Conservation (phyloP, 2,329 filamentous ascomycete genomes). For the Diaporthe destruens region DNA sequence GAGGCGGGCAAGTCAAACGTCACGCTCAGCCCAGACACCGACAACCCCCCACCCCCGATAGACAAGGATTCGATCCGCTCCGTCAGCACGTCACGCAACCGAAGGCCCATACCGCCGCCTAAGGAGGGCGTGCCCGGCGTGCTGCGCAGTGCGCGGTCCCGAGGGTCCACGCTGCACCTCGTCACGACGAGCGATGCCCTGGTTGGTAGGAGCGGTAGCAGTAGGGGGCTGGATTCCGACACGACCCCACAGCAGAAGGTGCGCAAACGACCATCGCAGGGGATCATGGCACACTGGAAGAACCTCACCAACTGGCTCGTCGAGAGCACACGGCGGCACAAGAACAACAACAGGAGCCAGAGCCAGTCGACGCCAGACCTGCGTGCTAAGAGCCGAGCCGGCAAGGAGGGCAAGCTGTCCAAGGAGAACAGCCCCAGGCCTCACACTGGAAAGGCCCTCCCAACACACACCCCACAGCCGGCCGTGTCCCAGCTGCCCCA, state of each 20-base stretch:
- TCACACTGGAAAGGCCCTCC: conserved; percentile 70
- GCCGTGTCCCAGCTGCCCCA: conserved; percentile 62
- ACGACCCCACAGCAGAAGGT: conserved; percentile 58
- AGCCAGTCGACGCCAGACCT: conserved; percentile 73
- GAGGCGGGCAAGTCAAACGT: conserved; percentile 66
- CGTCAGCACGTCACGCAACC: conserved; percentile 80
- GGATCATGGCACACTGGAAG: conserved; percentile 72
- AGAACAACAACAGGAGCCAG: conserved; percentile 61
- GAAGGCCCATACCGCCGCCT: conserved; percentile 83
- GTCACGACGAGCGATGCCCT: conserved; percentile 75
- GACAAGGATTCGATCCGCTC: conserved; percentile 85
- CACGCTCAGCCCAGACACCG: conserved; percentile 58
- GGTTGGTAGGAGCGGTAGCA: conserved; percentile 49
- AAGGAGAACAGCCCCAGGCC: conserved; percentile 70
- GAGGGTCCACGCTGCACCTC: conserved; percentile 88
- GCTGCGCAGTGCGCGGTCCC: conserved; percentile 75
- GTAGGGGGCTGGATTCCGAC: conserved; percentile 48
- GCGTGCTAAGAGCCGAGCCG: conserved; percentile 61
- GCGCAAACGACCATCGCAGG: conserved; percentile 69
- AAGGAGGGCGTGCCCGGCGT: conserved; percentile 80
- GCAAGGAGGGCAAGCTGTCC: conserved; percentile 55
- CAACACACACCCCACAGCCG: conserved; percentile 52
- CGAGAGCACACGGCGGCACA: conserved; percentile 67
- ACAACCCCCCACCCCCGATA: conserved; percentile 75
- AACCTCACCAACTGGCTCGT: conserved; percentile 74